A percentile compares a stretch with the other conserved stretches of the same genome.
Conservation (phyloP, 2,329 filamentous ascomycete genomes). For the Botrytis aclada region DNA sequence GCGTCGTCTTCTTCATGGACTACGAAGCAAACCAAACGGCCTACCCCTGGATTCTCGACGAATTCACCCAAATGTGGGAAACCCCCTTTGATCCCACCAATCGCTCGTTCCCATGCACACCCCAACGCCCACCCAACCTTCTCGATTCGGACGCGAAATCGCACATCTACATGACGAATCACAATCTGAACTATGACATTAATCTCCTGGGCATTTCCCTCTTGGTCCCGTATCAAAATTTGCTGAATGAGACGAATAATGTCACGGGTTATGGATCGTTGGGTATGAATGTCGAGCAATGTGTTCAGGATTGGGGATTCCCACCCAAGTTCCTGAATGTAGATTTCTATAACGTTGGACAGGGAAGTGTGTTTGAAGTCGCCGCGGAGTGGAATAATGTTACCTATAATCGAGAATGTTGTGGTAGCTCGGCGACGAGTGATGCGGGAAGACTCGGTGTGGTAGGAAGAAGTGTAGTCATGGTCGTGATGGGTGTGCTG, state of each 20-base stretch:
- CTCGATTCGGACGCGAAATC: conserved; percentile 50
- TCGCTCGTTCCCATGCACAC: conserved; percentile 69
- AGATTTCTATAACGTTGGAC: conserved; percentile 71
- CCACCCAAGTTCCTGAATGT: conserved; percentile 78
- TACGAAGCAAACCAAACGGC: conserved; percentile 73
- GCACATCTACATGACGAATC: conserved; percentile 79
- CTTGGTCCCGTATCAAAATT: conserved; percentile 67
- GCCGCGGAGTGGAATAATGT: conserved; percentile 71
- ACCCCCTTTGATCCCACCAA: conserved; percentile 66
- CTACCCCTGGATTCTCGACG: conserved; percentile 80
- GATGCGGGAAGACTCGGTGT: neutral
- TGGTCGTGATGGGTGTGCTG: neutral
- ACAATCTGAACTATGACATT: conserved; percentile 83
- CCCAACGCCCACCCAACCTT: conserved; percentile 72
- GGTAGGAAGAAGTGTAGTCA: neutral
- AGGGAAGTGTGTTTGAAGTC: conserved; percentile 74
- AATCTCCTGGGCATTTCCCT: conserved; percentile 61
- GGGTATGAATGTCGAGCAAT: conserved; percentile 61
- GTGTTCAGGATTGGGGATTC: conserved; percentile 58
- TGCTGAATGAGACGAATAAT: conserved; percentile 71
- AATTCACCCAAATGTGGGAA: conserved; percentile 89
- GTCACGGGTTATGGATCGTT: conserved; percentile 63
- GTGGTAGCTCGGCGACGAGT: conserved; percentile 41
- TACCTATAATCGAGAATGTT: conserved; percentile 60
- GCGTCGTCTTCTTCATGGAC: conserved; percentile 79